phyloP scores from a whole-genome alignment of 495 filamentous ascomycete species.

The Tricharina praecox region DNA sequence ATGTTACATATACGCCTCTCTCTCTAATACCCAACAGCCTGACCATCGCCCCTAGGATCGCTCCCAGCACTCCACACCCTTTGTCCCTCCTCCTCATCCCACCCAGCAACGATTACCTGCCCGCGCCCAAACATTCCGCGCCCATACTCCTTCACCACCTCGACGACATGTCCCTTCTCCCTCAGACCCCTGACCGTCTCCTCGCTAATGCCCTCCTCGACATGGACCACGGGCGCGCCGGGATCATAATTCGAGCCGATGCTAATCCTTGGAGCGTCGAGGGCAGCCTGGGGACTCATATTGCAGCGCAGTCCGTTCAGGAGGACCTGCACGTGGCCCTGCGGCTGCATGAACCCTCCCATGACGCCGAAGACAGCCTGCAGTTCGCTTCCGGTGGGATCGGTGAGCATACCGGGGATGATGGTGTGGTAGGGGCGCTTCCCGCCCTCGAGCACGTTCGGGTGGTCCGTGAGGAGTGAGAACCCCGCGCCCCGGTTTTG shows the following conservation, averaged over 20 bases:
- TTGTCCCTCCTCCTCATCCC: conserved; percentile 50
- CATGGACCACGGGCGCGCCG: conserved; percentile 38
- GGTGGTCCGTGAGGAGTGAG: conserved; percentile 45
- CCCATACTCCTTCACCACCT: conserved; percentile 47
- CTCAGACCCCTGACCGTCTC: conserved; percentile 48
- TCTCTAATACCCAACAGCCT: conserved; percentile 24
- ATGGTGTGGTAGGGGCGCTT: conserved; percentile 97
- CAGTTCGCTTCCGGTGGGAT: conserved; percentile 35
- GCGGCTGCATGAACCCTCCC: conserved; percentile 96
- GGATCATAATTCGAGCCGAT: conserved; percentile 35
- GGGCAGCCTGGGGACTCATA: conserved; percentile 69
- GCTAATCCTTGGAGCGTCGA: conserved; percentile 79
- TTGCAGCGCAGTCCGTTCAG: conserved; percentile 77
- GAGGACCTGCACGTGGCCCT: conserved; percentile 82
- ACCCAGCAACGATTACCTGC: conserved; percentile 57
- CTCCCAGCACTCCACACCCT: conserved; percentile 71
- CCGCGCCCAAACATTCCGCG: conserved; percentile 73
- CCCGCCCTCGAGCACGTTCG: conserved; percentile 60
- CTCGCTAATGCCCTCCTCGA: conserved; percentile 71
- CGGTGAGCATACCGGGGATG: conserved; percentile 81
- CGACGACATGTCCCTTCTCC: conserved; percentile 53
- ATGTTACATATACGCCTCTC: too few species aligned
- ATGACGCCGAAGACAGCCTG: conserved; percentile 87
- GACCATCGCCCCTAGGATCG: conserved; percentile 74
- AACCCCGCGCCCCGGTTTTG: conserved; percentile 92